Evolutionary conservation across 805 yeast species (phyloP).

Genomic region (Lipomyces oligophaga): DNA sequence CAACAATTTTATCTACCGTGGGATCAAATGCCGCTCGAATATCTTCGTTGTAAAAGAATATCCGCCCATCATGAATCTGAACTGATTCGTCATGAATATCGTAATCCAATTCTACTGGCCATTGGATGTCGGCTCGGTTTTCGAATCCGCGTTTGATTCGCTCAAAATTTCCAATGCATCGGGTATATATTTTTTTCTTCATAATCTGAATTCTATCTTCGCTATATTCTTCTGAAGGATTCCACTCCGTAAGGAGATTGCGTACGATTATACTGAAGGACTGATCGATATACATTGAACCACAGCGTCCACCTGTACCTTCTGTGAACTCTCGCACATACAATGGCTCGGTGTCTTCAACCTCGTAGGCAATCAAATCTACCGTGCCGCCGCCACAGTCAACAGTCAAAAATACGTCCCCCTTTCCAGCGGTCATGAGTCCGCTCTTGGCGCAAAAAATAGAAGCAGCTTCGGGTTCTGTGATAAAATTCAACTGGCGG

Average conservation of each 20-base stretch:
- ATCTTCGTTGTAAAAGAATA: slow-evolving; percentile 15
- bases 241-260: background rate
- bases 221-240: background rate
- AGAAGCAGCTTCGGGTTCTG: slow-evolving; percentile 29
- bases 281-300: slow-evolving; percentile 13
- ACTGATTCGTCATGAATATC: slow-evolving; percentile 7
- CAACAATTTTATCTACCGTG: slow-evolving; percentile 5
- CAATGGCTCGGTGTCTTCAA: slow-evolving; percentile 22
- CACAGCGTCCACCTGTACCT: slow-evolving; percentile 25
- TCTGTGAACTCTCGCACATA: slow-evolving; percentile 22
- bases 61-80: slow-evolving; percentile 10
- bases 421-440: slow-evolving; percentile 2
- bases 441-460: slow-evolving; percentile 20
- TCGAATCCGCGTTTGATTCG: slow-evolving; percentile 9
- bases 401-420: slow-evolving; percentile 19
- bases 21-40: slow-evolving; percentile 17
- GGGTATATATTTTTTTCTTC: slow-evolving; percentile 5
- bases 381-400: slow-evolving; percentile 30
- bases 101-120: slow-evolving; percentile 12
- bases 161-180: slow-evolving; percentile 12
- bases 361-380: slow-evolving; percentile 27
- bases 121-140: slow-evolving; percentile 2
- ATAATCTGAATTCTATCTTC: background rate
- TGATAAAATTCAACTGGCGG: slow-evolving; percentile 14
- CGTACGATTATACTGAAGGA: slow-evolving; percentile 2